These are phyloP conservation scores for Acacia melanoxylon DNA, from an alignment of 306 rosid genomes.

Conservation along the genomic window DNA sequence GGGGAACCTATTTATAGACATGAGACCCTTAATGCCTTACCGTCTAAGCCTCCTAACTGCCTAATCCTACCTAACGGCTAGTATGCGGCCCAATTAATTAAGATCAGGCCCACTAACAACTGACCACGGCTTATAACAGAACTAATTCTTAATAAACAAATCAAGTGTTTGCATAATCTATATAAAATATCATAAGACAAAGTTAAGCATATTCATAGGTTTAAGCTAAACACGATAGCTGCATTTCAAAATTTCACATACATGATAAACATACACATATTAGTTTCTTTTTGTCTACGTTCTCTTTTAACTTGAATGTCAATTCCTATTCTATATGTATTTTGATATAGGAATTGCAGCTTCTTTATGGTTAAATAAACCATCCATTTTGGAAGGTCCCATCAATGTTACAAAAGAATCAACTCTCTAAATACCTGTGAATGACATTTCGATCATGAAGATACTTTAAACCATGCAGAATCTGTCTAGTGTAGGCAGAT, in stretches of 20 bases:
- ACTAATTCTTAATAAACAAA: background rate
- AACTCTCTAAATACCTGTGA: slow-evolving; percentile 68
- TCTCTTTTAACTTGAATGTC: background rate
- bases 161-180: background rate
- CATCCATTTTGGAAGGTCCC: background rate
- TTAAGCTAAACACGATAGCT: background rate
- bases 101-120: too few species aligned
- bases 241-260: background rate
- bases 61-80: too few species aligned
- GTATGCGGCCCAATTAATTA: too few species aligned
- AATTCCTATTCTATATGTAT: background rate
- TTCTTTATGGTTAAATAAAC: background rate
- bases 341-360: background rate
- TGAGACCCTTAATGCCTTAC: too few species aligned
- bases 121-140: too few species aligned
- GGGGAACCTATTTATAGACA: too few species aligned
- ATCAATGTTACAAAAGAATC: slow-evolving; percentile 4
- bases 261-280: background rate
- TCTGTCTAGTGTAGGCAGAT: slow-evolving; percentile 87
- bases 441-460: slow-evolving; percentile 84
- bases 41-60: too few species aligned
- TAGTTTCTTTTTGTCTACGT: background rate
- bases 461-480: slow-evolving; percentile 86
- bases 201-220: background rate
- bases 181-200: background rate